Conservation (phyloP, 345 rosid genomes). For the Mercurialis annua region DNA sequence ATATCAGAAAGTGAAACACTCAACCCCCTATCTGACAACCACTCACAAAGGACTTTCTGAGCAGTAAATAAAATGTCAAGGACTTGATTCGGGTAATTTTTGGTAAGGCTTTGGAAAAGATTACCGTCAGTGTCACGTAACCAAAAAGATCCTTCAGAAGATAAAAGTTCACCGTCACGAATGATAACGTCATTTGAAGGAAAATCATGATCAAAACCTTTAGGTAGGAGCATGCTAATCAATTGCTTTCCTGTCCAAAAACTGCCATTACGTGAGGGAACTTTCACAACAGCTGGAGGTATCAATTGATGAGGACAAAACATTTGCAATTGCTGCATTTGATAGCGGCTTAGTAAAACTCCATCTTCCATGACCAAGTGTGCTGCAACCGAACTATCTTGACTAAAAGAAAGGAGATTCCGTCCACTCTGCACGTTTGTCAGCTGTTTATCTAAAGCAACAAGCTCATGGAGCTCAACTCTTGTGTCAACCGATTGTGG, state of each 20-base stretch:
- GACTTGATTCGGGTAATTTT: constrained; percentile 37
- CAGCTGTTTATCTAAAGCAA: constrained; percentile 73
- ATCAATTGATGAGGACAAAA: constrained; percentile 42
- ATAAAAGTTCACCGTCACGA: constrained; percentile 57
- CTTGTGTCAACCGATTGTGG: constrained; percentile 75
- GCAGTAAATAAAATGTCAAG: constrained; percentile 63
- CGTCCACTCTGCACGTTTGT: constrained; percentile 70
- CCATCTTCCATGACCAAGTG: constrained; percentile 62
- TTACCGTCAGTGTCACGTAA: constrained; percentile 67
- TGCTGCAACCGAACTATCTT: constrained; percentile 78
- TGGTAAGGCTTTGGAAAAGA: constrained; percentile 61
- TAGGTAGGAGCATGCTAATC: constrained; percentile 75
- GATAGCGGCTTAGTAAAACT: constrained; percentile 36
- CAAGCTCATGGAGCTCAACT: constrained; percentile 80
- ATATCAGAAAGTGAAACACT: constrained; percentile 83
- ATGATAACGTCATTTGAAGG: constrained; percentile 44
- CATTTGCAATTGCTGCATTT: constrained; percentile 88
- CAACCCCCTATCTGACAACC: constrained; percentile 72
- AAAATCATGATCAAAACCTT: constrained; percentile 49
- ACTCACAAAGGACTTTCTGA: constrained; percentile 85
- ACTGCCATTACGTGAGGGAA: constrained; percentile 34
- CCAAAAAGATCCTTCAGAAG: constrained; percentile 70
- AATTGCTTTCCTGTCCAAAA: constrained; percentile 88
- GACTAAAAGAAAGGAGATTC: constrained; percentile 69
- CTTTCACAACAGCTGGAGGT: constrained; percentile 47